Base-by-base conservation (phyloP, 2,329 filamentous ascomycete genomes). In the Hypoxylon sp. region DNA sequence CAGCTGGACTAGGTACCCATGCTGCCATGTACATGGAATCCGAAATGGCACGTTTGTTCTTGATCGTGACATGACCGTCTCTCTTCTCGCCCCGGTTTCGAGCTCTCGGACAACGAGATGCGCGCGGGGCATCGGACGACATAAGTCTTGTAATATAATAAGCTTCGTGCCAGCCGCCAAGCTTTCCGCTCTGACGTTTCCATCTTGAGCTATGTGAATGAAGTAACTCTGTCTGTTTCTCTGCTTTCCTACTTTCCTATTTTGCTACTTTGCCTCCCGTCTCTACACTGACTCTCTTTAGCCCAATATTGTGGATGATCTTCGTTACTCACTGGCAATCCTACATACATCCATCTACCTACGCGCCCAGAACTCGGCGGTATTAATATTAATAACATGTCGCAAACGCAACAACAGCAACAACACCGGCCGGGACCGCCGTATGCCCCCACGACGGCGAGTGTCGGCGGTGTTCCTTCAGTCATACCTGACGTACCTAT, bases 401-500 rank as follows among this genome's bases (percentile, higher is more conserved):
- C 73, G 22, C 70, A 74, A 44, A 22, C 3, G 61, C 66, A 68
- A 55, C 68, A 66, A 6, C 65, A 57, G 4, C 65, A 27, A 27
- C 25, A 27, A 27, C 65, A 68, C 31, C 71, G 50, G 6, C n/a
- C 71, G 8, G 78, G 78, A 2, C 79, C 79, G 6, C 83, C 83
- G 2, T 85, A 84, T 61, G 72, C 78, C 3, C 82, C 84, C 2
- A 75, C 71, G 11, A 79, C 74, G 11, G 88, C 90, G 46, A 74
- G 77, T 14, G 79, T 90, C 17, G 90, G 91, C 64, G 88, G 89
- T 25, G 72, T 81, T 6, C 91, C 92, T 1, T 86, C 83, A 1
- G 75, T 84, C 3, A 69, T 76, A 2, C 80, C 91, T 69, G 92
- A 95, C 77, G 84, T 90, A 6, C 90, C 91, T 40, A 84, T 93